Base-by-base conservation (phyloP, 1,139 yeast genomes). In the Kodamaea fungicola region DNA sequence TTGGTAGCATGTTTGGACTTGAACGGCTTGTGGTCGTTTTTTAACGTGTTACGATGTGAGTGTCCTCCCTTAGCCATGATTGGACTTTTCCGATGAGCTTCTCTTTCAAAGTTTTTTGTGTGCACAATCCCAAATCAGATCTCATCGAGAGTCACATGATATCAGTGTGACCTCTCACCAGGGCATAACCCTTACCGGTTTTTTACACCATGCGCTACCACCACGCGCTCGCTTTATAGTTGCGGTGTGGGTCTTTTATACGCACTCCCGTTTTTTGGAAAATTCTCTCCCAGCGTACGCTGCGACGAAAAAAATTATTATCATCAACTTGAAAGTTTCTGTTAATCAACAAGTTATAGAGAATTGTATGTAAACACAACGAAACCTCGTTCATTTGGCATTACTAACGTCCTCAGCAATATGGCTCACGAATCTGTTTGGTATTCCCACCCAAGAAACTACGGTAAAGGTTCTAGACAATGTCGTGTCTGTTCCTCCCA, bases 351-450 rank as follows among this genome's bases (percentile, higher is more conserved):
- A 35, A 42, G 45, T 43, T 42, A 43, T 42, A 43, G 43, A 43
- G 40, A 39, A 43, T 43, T 42, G 47, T 43, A 43, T 34, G 47
- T 43, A 43, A 35, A 30, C 22, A 30, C 25, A 30, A 26, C 22
- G 27, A 27, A 27, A 16, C 9, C 12, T n/a, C 16, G 10, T 12
- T 8, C 30, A 28, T 9, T 21, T 30, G 8, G 10, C 21, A 19
- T 12, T 48, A 49, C 53, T 47, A 49, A 47, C 51, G 42, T 38
- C 49, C 31, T 23, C 52, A 61, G 67, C 77, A 85, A 78, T 57
- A 90, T 90, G 97, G 97, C 97, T 83, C 97, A 90, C 97, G 97
- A 88, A 84, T 85, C 89, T 89, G 96, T 92, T 83, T 94, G 98
- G 98, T 92, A 76, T 84, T 90, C 97, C 76, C 98, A 92, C 96